phyloP scores from a whole-genome alignment of 1,284 basidiomycete species.

The Melampsora americana region DNA sequence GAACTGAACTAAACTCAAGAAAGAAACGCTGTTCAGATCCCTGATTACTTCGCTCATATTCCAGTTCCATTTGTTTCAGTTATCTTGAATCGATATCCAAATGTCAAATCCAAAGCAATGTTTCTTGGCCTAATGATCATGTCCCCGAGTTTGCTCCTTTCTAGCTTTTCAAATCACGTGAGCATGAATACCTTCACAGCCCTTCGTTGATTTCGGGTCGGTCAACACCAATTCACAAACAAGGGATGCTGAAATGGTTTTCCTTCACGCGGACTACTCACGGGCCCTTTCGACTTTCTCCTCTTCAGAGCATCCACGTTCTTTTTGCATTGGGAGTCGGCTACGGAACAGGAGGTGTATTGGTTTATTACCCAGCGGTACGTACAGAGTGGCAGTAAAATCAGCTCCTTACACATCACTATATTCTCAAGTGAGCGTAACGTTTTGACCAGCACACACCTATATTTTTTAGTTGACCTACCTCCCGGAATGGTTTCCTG shows the following conservation, averaged over 20 bases:
- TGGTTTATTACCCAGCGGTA: conserved; percentile 36
- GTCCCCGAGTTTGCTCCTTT: conserved; percentile 23
- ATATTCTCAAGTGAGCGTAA: too few relatives aligned
- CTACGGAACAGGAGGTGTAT: conserved; percentile 28
- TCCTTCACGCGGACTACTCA: too few relatives aligned
- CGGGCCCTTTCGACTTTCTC: too few relatives aligned
- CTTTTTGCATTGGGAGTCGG: conserved; percentile 36
- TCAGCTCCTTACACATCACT: too few relatives aligned
- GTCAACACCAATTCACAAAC: too few relatives aligned
- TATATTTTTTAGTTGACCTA: conserved; percentile 24
- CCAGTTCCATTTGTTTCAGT: conserved; percentile 26
- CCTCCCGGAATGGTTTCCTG: conserved; percentile 39
- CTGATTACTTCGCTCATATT: not conserved
- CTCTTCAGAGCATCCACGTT: conserved; percentile 31
- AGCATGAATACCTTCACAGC: too few relatives aligned
- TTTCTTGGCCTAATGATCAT: conserved; percentile 23
- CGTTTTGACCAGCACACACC: too few relatives aligned
- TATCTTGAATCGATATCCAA: conserved; percentile 25
- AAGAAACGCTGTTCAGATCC: not conserved
- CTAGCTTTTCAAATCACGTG: conserved; percentile 33
- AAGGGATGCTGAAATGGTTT: too few relatives aligned
- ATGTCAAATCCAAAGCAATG: conserved; percentile 6
- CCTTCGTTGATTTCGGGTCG: too few relatives aligned
- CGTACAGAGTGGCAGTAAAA: too few relatives aligned
- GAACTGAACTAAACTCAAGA: not conserved